These are phyloP conservation scores for Neurospora intermedia DNA, from an alignment of 495 filamentous ascomycete species.

Conservation along the genomic window DNA sequence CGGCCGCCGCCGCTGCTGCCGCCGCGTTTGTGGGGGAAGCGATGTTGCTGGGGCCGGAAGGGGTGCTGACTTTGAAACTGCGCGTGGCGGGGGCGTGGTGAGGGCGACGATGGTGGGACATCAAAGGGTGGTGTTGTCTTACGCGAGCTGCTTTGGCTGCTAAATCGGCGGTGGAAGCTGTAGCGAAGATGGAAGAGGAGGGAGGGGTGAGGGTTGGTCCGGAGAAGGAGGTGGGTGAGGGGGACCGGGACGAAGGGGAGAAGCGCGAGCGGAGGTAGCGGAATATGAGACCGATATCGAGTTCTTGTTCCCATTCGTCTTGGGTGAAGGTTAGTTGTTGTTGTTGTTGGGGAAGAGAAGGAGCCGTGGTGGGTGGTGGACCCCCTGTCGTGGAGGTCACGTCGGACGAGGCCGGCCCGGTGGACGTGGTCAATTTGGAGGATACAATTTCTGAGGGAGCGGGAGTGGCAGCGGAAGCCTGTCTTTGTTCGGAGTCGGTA, in stretches of 20 bases:
- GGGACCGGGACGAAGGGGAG: slow-evolving; percentile 21
- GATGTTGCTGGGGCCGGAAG: slow-evolving; percentile 24
- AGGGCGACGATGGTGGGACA: slow-evolving; percentile 42
- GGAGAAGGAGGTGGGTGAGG: slow-evolving; percentile 28
- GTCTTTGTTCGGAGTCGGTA: background rate
- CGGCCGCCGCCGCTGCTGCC: background rate
- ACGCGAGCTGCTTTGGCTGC: slow-evolving; percentile 74
- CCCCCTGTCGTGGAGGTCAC: background rate
- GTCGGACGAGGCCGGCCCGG: background rate
- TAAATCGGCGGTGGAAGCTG: slow-evolving; percentile 48
- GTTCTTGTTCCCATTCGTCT: slow-evolving; percentile 81
- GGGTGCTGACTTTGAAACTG: slow-evolving; percentile 40
- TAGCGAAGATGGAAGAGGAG: slow-evolving; percentile 23
- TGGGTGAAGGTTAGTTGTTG: slow-evolving; percentile 30
- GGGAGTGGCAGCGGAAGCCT: background rate
- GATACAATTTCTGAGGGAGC: background rate
- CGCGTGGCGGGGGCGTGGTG: slow-evolving; percentile 33
- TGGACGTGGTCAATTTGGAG: background rate
- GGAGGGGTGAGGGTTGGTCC: slow-evolving; percentile 13
- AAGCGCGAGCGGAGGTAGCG: slow-evolving; percentile 73
- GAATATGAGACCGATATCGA: slow-evolving; percentile 83
- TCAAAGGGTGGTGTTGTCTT: slow-evolving; percentile 74
- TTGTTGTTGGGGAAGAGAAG: background rate
- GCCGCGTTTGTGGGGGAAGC: background rate
- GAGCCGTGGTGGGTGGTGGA: background rate